Base-by-base conservation (phyloP, 163 green algal genomes). In the Prototheca cutis region DNA sequence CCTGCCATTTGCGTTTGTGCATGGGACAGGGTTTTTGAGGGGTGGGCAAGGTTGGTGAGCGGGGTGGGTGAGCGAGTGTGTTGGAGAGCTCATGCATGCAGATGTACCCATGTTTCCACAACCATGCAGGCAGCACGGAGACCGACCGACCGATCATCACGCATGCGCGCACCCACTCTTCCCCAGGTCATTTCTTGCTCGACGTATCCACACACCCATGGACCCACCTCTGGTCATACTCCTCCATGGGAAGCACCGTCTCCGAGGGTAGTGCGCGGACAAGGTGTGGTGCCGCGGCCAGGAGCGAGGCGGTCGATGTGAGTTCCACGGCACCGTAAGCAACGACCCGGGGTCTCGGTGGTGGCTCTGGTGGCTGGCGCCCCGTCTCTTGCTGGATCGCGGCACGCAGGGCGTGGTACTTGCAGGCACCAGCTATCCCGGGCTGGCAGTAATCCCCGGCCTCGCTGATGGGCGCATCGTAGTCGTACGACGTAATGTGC, bases 401-500 rank as follows among this genome's bases (percentile, higher is more conserved):
- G 13, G 30, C 36, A 3, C 47, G 57, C 7, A 53, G 21, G 5
- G 59, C 19, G 19, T 76, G 24, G 45, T 61, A 83, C 40, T 87
- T 87, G 69, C 73, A 82, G 27, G 21, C 36, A 13, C 76, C 72
- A 17, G 70, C 78, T 18, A 78, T 80, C 54, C 80, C 80, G 4
- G 75, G 80, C 70, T 86, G 79, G 29, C 74, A 75, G 48, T 70
- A 66, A 19, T 65, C 65, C 4, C 79, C 80, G 0, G 63, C 63
- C 53, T 88, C 80, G n/a, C 55, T 67, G 49, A 86, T 74, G 19
- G 74, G 74, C 27, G 54, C 51, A 52, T 79, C 72, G 55, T 87
- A 87, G 62, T 87, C 80, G 53, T 87, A 87, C 3, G 39, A 65
- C 4, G 72, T 80, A 40, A 85, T 80, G 51, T 75, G 53, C 0